phyloP scores from a whole-genome alignment of 208 protist genomes.

The Trypanosoma scelopori region DNA sequence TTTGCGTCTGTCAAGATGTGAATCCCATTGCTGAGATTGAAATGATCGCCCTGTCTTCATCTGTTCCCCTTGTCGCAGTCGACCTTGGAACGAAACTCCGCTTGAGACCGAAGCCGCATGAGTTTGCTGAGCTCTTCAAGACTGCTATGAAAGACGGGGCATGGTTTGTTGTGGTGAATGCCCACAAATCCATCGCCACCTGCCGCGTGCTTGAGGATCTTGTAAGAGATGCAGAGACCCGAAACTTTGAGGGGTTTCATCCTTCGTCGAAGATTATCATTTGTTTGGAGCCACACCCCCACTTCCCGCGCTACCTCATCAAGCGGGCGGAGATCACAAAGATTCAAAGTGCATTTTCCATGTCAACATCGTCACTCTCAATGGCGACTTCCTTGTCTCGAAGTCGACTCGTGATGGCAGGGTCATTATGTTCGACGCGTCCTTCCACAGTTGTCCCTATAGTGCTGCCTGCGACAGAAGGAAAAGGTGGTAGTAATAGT shows the following conservation, averaged over 20 bases:
- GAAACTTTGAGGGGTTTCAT: conserved; percentile 65
- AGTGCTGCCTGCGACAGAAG: not conserved
- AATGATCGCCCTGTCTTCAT: conserved; percentile 47
- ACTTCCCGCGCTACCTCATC: conserved; percentile 72
- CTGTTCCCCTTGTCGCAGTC: conserved; percentile 42
- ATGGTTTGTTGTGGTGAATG: conserved; percentile 80
- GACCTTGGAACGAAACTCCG: conserved; percentile 80
- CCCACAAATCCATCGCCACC: conserved; percentile 83
- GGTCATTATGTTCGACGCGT: conserved; percentile 31
- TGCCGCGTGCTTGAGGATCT: conserved; percentile 65
- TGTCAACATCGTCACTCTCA: conserved; percentile 43
- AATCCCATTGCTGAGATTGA: conserved; percentile 85
- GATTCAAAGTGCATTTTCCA: conserved; percentile 53
- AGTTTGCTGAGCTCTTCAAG: conserved; percentile 48
- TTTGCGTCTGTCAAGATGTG: conserved; percentile 75
- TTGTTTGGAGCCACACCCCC: conserved; percentile 68
- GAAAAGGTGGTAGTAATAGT: not conserved
- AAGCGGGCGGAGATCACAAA: conserved; percentile 54
- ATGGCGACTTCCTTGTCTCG: conserved; percentile 54
- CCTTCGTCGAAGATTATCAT: conserved; percentile 59
- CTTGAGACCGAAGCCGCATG: conserved; percentile 58
- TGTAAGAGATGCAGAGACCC: conserved; percentile 49
- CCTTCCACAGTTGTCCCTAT: not conserved
- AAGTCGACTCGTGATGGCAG: conserved; percentile 60
- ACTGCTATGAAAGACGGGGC: conserved; percentile 59